Base-by-base conservation (phyloP, 164 flowering plant species). In the Nymphaea thermarum region DNA sequence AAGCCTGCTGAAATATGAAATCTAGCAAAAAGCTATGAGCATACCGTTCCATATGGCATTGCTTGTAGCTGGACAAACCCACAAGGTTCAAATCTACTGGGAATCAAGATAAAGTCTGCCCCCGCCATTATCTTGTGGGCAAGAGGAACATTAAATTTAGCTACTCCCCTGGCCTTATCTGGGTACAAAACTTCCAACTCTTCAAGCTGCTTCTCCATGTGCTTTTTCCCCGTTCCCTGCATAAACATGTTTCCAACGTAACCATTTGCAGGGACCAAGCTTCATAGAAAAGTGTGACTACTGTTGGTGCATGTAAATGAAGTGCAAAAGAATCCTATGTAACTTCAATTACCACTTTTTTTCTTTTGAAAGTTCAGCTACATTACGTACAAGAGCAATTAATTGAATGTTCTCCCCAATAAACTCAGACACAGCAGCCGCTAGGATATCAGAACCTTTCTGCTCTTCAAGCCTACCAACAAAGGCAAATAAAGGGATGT, bases 381-480 rank as follows among this genome's bases (percentile, higher is more conserved):
- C 1, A 25, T 15, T 15, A 51, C 57, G 82, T 74, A 91, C 97
- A 42, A 94, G 89, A 68, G 88, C 80, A 41, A 88, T 71, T 11
- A 94, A 79, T 75, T 94, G 98, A 65, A 88, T 89, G 72, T 91
- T 64, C 68, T 79, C 76, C 3, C 68, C 78, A 17, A 84, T 81
- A 75, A 91, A 81, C 65, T 84, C 60, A 15, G 88, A 78, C 66
- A 94, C 82, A 12, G 97, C 91, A 59, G 75, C 90, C 3, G 80
- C 87, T 2, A 94, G 83, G 76, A 91, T 91, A 77, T 94, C 98
- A 5, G 96, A 89, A 66, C 98, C 98, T 76, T 94, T 94, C 74
- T 94, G 98, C 81, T 94, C 97, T 71, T 94, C 98, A 4, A 94
- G 84, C 65, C 98, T 83, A 55, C 98, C 98, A 60, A 94, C 88